phyloP scores from a whole-genome alignment of 352 stramenopile genomes.

The Phytophthora boehmeriae region DNA sequence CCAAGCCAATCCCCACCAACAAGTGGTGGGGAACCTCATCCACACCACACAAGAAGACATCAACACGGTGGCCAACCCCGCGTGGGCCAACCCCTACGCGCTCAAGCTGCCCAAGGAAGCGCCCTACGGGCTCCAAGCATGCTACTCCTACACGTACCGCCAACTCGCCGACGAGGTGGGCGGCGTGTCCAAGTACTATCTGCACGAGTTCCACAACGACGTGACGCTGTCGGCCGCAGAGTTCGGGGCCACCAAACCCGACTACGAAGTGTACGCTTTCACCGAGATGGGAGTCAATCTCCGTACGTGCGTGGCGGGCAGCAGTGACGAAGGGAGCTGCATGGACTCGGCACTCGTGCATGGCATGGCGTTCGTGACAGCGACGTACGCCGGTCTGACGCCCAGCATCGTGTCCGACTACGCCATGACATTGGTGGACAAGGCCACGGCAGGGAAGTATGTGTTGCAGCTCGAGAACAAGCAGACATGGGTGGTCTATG shows the following conservation, averaged over 20 bases:
- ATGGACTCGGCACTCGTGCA: slow-evolving; percentile 50
- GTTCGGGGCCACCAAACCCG: slow-evolving; percentile 37
- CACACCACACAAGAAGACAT: slow-evolving; percentile 48
- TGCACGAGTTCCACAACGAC: slow-evolving; percentile 59
- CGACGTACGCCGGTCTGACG: slow-evolving; percentile 48
- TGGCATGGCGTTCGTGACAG: slow-evolving; percentile 61
- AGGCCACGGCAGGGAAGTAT: slow-evolving; percentile 43
- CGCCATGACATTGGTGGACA: slow-evolving; percentile 44
- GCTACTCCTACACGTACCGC: slow-evolving; percentile 57
- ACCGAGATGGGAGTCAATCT: slow-evolving; percentile 56
- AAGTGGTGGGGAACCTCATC: slow-evolving; percentile 79
- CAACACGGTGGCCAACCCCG: slow-evolving; percentile 43
- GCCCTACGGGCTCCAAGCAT: slow-evolving; percentile 47
- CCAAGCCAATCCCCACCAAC: slow-evolving; percentile 64
- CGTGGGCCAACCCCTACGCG: slow-evolving; percentile 65
- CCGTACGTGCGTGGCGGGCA: slow-evolving; percentile 38
- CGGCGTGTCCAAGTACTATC: slow-evolving; percentile 50
- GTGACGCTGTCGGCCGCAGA: slow-evolving; percentile 54
- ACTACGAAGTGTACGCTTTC: slow-evolving; percentile 60
- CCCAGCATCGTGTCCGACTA: slow-evolving; percentile 43
- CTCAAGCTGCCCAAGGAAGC: slow-evolving; percentile 41
- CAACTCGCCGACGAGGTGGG: slow-evolving; percentile 39
- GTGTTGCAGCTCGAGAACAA: slow-evolving; percentile 52
- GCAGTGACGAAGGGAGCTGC: slow-evolving; percentile 17
- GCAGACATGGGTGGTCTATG: slow-evolving; percentile 64